Base-by-base conservation (phyloP, 164 flowering plant genomes). In the Nymphaea thermarum region DNA sequence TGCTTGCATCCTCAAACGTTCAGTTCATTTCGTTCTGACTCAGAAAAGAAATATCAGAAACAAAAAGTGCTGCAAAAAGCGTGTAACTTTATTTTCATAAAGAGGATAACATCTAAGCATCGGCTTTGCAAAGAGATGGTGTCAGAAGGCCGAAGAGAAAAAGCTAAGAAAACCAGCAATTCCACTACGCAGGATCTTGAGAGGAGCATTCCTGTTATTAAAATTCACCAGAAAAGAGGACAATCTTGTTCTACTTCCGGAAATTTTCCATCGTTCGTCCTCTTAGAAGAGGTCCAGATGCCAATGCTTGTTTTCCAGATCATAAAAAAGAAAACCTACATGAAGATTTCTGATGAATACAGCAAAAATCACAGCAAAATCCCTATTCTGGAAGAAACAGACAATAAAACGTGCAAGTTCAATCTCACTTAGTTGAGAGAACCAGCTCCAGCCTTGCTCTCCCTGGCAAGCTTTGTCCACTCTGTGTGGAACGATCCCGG, bases 401-500 rank as follows among this genome's bases (percentile, higher is more conserved):
- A 55, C 36, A 36, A 17, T 44, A 42, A 66, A 36, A n/a, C 51
- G 17, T 43, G 55, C 7, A 12, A 47, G 55, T 6, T 4, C 55
- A 2, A 3, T 2, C 55, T 47, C 55, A 47, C 55, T 68, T 64
- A 68, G 64, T 68, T 60, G 15, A 68, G 44, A 60, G 51, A 51
- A 3, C 64, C 70, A 15, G 43, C 64, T 42, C 64, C 51, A 1
- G 70, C 64, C 57, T 68, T 61, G 14, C 62, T 53, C 55, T 68
- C 45, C 16, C 64, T 11, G 42, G 64, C 64, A 7, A 61, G 64
- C 64, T 61, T 61, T 8, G 64, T 61, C 64, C 64, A 61, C 64
- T 61, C 64, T 7, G 64, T 61, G 5, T 68, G 70, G 55, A 60
- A 68, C 43, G 70, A 68, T 6, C 70, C 70, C 15, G 60, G 71